Conservation (phyloP, 148 eudicot genomes). For the Oxyria digyna region DNA sequence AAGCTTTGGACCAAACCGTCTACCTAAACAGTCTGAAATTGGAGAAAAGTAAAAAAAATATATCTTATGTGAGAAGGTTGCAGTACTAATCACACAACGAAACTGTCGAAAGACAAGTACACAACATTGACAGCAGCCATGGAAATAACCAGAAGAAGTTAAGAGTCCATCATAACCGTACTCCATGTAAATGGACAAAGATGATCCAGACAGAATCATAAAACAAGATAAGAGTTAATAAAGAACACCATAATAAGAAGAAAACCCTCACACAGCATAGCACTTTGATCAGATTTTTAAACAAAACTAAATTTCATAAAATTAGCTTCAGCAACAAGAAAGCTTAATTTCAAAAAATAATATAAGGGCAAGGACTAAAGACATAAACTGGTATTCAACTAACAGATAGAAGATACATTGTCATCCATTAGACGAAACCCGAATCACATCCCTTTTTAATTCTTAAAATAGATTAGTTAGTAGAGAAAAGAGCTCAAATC, state of each 20-base stretch:
- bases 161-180: not conserved
- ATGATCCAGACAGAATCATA: not conserved
- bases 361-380: not conserved
- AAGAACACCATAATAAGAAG: not conserved
- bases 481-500: not conserved
- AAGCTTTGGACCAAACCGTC: slow-evolving; percentile 85
- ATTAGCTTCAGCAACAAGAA: not conserved
- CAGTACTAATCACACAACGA: not conserved
- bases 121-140: not conserved
- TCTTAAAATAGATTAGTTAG: not conserved
- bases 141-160: not conserved
- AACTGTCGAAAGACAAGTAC: not conserved
- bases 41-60: not conserved
- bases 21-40: slow-evolving; percentile 81
- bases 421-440: not conserved
- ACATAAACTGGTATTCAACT: not conserved
- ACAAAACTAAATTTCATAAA: not conserved
- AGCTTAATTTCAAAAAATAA: not conserved
- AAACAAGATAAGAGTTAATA: not conserved
- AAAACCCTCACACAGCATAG: not conserved
- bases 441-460: too few species aligned
- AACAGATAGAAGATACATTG: not conserved
- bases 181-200: not conserved
- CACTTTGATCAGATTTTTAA: not conserved
- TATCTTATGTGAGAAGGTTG: not conserved